Evolutionary conservation across 164 flowering plant genomes (phyloP), one percentile per base, ranked within the genome.

Genomic region (Akebia trifoliata): DNA sequence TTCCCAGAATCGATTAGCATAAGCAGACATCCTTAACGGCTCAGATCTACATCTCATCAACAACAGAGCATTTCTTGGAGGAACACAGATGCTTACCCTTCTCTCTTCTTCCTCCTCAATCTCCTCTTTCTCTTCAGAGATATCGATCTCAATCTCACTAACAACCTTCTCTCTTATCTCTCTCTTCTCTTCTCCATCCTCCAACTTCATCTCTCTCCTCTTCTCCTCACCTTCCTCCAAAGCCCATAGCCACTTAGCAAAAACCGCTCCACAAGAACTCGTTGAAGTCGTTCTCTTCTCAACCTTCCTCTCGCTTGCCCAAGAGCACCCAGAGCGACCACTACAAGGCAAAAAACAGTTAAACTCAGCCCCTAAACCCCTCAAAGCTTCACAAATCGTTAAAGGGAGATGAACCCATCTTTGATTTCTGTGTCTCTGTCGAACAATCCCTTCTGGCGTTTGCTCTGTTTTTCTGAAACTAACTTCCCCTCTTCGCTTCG

Each of bases 11-110:
- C 75, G 67, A 44, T 72, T 81, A 24, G 91, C 78, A n/a, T 85
- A 83, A 28, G 89, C 75, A 35, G 92, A 78, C 80, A 78, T 81
- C 55, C 78, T 77, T 21, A 82, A 63, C 21, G 98, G 98, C 65
- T 85, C 95, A 71, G 98, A 92, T 85, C 95, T 81, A 32, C 95
- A 83, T 64, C 96, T 81, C 98, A 92, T 92, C 69, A 92, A 51
- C 66, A 86, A 66, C 50, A 92, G 64, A 34, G 98, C 98, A 69
- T 92, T 92, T 71, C 78, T 89, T 0, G 96, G 98, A 2, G 98
- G 98, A 6, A 86, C 54, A 51, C 90, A 86, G 9, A 84, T 65
- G 54, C 89, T 79, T 2, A 81, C 76, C 47, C 91, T 74, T 0
- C 50, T 76, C 20, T 54, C 76, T n/a, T 73, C 81, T 49, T 60